Evolutionary conservation across 1,284 basidiomycete genomes (phyloP), one percentile per base, ranked within the genome.

Genomic region (Austroboletus niveus): DNA sequence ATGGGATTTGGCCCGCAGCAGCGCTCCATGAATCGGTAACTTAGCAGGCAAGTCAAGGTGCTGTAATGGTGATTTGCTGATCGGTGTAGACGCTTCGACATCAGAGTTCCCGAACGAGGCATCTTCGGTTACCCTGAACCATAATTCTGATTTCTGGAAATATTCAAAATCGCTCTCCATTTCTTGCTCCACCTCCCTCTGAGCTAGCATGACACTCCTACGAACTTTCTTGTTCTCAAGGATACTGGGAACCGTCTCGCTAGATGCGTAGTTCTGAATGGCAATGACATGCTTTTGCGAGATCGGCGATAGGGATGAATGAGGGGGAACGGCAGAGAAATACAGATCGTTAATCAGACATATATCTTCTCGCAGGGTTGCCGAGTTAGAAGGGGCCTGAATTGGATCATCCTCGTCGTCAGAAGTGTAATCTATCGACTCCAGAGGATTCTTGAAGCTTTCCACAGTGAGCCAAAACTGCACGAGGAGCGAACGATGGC

Each of bases 401-500:
- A 85, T 75, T 6, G 77, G 72, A 51, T 84, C 81, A 50, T 87
- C 87, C 49, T 84, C 83, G 17, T 79, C 82, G 2, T 80, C 82
- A 27, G 83, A 82, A 30, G 78, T 81, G 6, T 87, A 87, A 60
- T 91, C 88, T 5, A 88, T 78, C 2, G 82, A 82, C 66, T 98
- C 95, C 17, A 99, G 75, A 0, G 96, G 96, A 60, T 96, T 92
- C 72, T 98, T 98, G 79, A 98, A 95, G 47, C 92, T 93, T 69
- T 98, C 94, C 1, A 98, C 92, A 0, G 93, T 92, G 3, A 98
- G 77, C 96, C 96, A 98, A 71, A 98, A 99, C 60, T 98, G 96
- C 3, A 98, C 90, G 4, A 94, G 81, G 9, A 92, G 68, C 14
- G 93, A 89, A 30, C 91, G 84, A 52, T 85, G 80, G 3, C 90